A percentile compares a stretch with the other conserved stretches of the same genome.
Evolutionary conservation across 1,284 basidiomycete species (phyloP).

Genomic region (Marasmius tenuissimus): DNA sequence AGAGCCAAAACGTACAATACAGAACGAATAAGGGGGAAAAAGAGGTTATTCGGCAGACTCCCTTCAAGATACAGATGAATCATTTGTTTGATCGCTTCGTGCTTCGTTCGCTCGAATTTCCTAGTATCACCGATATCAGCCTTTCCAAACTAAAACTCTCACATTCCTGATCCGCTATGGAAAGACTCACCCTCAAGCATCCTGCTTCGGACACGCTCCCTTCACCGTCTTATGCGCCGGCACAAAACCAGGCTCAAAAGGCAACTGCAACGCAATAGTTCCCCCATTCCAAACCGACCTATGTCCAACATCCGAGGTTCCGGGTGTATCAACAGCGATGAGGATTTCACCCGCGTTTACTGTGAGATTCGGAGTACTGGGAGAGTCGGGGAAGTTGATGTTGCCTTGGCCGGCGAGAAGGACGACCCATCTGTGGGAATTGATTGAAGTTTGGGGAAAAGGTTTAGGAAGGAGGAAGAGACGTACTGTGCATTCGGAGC

Average conservation of each 20-base stretch:
- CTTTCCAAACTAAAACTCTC: too few species aligned
- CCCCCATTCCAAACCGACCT: conserved; percentile 5
- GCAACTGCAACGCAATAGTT: conserved; percentile 5
- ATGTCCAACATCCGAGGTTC: conserved; percentile 2
- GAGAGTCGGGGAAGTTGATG: conserved; percentile 6
- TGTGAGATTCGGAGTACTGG: conserved; percentile 3
- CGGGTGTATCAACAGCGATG: conserved; percentile 5
- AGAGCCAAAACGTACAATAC: too few species aligned
- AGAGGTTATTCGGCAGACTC: too few species aligned
- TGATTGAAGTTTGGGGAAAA: not conserved
- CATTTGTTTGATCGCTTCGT: too few species aligned
- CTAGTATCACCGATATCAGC: too few species aligned
- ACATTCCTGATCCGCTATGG: too few species aligned
- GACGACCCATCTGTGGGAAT: conserved; percentile 3
- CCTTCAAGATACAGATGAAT: too few species aligned
- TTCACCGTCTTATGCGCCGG: conserved; percentile 2
- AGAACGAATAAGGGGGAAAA: too few species aligned
- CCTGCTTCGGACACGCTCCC: not conserved
- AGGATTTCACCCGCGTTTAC: not conserved
- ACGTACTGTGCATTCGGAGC: conserved; percentile 8
- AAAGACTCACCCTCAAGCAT: too few species aligned
- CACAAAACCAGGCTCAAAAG: conserved; percentile 3
- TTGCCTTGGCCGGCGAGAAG: not conserved
- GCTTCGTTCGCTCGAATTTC: too few species aligned
- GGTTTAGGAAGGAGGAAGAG: not conserved